phyloP scores from a whole-genome alignment of 1,284 basidiomycete genomes.

The Trichosporon sp. region DNA sequence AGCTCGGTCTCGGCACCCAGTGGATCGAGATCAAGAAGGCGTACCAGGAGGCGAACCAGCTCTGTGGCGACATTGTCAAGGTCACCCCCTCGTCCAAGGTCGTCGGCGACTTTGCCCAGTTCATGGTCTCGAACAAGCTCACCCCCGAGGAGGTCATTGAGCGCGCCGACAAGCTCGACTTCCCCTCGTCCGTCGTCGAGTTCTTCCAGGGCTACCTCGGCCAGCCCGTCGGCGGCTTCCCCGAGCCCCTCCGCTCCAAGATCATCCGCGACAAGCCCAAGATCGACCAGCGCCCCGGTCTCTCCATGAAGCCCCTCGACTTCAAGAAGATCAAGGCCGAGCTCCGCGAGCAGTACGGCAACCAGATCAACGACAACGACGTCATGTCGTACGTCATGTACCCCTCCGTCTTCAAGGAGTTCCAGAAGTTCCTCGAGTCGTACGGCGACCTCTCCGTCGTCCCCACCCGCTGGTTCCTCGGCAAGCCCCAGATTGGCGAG shows the following conservation, averaged over 20 bases:
- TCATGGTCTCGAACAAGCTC: conserved; percentile 95
- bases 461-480: conserved; percentile 96
- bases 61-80: conserved; percentile 98
- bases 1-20: conserved; percentile 93
- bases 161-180: conserved; percentile 85
- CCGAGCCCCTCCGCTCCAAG: conserved; percentile 84
- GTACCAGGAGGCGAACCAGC: conserved; percentile 93
- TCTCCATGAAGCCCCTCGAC: conserved; percentile 78
- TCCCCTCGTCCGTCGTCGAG: conserved; percentile 92
- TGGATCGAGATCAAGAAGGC: conserved; percentile 99
- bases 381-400: conserved; percentile 80
- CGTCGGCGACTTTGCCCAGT: conserved; percentile 98
- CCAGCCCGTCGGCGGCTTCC: conserved; percentile 96
- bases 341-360: conserved; percentile 87
- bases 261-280: conserved; percentile 91
- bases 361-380: conserved; percentile 86
- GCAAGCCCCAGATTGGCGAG: conserved; percentile 83
- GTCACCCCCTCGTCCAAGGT: conserved; percentile 99
- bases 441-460: conserved; percentile 94
- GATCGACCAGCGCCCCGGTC: conserved; percentile 90
- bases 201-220: conserved; percentile 99
- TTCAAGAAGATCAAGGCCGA: conserved; percentile 95
- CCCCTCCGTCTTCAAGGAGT: conserved; percentile 90
- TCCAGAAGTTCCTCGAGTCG: conserved; percentile 87
- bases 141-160: conserved; percentile 80